These are phyloP conservation scores for Chlorella sp. DNA, from an alignment of 139 green algal species.

Conservation along the genomic window DNA sequence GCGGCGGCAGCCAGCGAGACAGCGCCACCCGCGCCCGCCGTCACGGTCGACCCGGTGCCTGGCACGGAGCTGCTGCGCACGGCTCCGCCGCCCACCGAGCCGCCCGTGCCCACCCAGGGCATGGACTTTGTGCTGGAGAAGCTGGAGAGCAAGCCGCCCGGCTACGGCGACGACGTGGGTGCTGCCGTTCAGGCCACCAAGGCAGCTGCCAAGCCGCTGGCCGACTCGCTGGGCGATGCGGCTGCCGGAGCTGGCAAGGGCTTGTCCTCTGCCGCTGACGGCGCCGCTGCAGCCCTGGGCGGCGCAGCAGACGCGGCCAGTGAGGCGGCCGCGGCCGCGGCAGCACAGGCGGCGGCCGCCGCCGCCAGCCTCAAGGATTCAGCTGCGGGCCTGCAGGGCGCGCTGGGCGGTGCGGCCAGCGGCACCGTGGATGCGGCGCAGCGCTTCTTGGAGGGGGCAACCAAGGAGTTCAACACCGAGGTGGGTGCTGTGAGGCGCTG, in stretches of 20 bases:
- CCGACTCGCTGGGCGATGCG: conserved; percentile 1
- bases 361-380: conserved; percentile 8
- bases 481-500: background rate
- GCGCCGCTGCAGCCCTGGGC: conserved; percentile 4
- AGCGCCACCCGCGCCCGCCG: too few species aligned
- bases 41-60: too few species aligned
- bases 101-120: too few species aligned
- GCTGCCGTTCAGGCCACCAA: too few species aligned
- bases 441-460: background rate
- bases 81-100: too few species aligned
- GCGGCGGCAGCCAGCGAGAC: too few species aligned
- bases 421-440: background rate
- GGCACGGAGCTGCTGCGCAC: too few species aligned
- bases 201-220: background rate
- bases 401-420: conserved; percentile 14
- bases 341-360: background rate
- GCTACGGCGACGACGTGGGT: too few species aligned
- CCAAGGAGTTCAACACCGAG: conserved; percentile 21
- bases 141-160: too few species aligned
- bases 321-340: background rate
- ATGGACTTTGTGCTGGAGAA: too few species aligned
- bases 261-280: background rate
- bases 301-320: background rate
- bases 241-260: conserved; percentile 1
- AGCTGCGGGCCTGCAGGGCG: background rate